These are phyloP conservation scores for Quercus dentata DNA, from an alignment of 306 rosid genomes.

Conservation along the genomic window DNA sequence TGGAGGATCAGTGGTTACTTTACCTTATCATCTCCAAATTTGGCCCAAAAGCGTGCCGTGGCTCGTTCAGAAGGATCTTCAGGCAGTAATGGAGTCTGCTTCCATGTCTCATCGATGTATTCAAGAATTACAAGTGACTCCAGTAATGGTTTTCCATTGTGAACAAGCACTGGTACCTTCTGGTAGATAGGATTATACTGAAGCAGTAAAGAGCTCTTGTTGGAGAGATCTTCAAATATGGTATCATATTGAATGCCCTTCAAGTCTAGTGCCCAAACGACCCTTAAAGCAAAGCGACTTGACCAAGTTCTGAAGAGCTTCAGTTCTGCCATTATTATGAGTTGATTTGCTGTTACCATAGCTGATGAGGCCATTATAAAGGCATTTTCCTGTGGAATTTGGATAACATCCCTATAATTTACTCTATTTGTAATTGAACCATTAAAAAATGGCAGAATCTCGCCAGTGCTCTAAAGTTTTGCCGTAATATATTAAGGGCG, in stretches of 20 bases:
- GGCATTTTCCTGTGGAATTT: neutral
- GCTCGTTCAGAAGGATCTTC: slow-evolving; percentile 20
- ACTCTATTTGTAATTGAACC: neutral
- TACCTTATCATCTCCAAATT: slow-evolving; percentile 25
- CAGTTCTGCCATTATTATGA: slow-evolving; percentile 17
- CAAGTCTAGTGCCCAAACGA: slow-evolving; percentile 36
- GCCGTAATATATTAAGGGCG: too few relatives aligned
- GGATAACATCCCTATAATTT: neutral
- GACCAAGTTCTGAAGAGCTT: slow-evolving; percentile 33
- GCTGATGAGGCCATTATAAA: neutral
- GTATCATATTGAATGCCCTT: slow-evolving; percentile 28
- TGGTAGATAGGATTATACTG: slow-evolving; percentile 25
- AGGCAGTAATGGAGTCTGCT: slow-evolving; percentile 26
- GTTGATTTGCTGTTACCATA: neutral
- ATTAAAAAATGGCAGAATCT: too few relatives aligned
- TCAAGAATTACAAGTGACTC: slow-evolving; percentile 34
- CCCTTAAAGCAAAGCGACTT: slow-evolving; percentile 22
- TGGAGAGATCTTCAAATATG: slow-evolving; percentile 33
- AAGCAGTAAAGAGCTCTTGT: slow-evolving; percentile 38
- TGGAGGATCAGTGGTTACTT: neutral
- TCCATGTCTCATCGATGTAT: slow-evolving; percentile 38
- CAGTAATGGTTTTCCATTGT: slow-evolving; percentile 24
- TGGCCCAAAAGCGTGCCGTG: slow-evolving; percentile 35
- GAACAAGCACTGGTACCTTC: slow-evolving; percentile 33
- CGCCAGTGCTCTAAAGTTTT: too few relatives aligned